Evolutionary conservation across 176 grass and related monocot genomes (phyloP).

Genomic region (Phyllostachys edulis): DNA sequence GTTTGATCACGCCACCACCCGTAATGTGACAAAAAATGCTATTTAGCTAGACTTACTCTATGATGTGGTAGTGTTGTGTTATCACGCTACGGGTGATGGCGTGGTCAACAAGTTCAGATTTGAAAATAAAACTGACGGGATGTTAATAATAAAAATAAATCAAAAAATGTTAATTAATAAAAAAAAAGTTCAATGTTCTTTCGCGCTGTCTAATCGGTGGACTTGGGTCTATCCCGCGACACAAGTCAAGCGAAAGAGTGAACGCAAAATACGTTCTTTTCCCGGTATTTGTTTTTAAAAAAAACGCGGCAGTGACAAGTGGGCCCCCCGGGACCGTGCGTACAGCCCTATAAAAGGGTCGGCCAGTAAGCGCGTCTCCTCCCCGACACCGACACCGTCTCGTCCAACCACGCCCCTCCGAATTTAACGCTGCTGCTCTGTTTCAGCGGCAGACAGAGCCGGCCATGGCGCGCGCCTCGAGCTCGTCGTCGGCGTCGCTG

Average conservation of each 20-base stretch:
- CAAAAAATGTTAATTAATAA: too few relatives aligned
- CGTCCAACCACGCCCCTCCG: background rate
- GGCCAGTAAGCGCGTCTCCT: background rate
- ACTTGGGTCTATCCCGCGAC: background rate
- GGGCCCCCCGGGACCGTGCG: background rate
- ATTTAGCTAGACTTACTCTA: too few relatives aligned
- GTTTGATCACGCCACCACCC: too few relatives aligned
- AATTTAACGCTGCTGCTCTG: background rate
- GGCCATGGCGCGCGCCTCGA: constrained; percentile 37
- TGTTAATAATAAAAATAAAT: too few relatives aligned
- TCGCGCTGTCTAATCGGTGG: background rate
- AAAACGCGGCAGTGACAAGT: background rate
- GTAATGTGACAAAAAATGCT: too few relatives aligned
- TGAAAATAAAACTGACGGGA: too few relatives aligned
- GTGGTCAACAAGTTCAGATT: too few relatives aligned
- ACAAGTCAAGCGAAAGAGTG: constrained; percentile 1
- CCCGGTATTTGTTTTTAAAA: background rate
- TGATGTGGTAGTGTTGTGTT: too few relatives aligned
- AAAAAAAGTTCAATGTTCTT: too few relatives aligned
- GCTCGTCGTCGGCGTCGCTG: background rate
- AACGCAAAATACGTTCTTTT: background rate
- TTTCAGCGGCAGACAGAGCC: background rate
- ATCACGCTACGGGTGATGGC: too few relatives aligned
- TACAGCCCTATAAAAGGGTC: background rate
- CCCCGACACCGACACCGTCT: background rate